Evolutionary conservation across 2,329 filamentous ascomycete genomes (phyloP), one percentile per base, ranked within the genome.

Genomic region (Gremmenia infestans): DNA sequence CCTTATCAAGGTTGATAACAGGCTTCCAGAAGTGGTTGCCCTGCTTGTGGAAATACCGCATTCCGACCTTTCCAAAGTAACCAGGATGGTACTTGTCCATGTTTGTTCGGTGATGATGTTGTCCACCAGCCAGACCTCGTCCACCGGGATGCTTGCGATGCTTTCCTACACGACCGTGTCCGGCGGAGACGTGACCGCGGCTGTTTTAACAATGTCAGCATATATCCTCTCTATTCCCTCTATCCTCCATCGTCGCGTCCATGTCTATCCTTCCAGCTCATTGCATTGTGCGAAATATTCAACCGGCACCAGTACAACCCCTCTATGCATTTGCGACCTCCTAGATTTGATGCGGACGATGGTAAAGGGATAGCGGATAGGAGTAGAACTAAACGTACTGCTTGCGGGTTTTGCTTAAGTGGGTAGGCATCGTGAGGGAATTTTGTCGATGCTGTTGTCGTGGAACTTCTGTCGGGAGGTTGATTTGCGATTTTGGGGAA

Each of bases 61-160:
- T 93, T 81, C 89, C 88, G 70, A 93, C 89, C 82, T 97, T 96
- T 80, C 91, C 91, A 80, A 97, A 97, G 89, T 97, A 97, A 91
- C 94, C 94, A 63, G 93, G 91, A 75, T 96, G 90, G 87, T 93
- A 91, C 80, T 93, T 87, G 77, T 90, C 87, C 72, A 91, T 81
- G 81, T 95, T 96, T 73, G 90, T 96, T 69, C 90, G 80, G 86
- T 95, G 91, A 82, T 99, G 94, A 83, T 99, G 94, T 82, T 97
- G 91, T 85, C 92, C 93, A 95, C 94, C 93, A 76, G 94, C 94
- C 80, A 88, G 81, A 87, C 84, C 84, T 89, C 89, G 81, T 83
- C 84, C 84, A 86, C 84, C 84, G 69, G 83, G 85, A 70, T 87
- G 84, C 87, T 99, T 97, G 76, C 94, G 84, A 88, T 97, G 92